Base-by-base conservation (phyloP, 73 alveolate species). In the Tetrahymena borealis region DNA sequence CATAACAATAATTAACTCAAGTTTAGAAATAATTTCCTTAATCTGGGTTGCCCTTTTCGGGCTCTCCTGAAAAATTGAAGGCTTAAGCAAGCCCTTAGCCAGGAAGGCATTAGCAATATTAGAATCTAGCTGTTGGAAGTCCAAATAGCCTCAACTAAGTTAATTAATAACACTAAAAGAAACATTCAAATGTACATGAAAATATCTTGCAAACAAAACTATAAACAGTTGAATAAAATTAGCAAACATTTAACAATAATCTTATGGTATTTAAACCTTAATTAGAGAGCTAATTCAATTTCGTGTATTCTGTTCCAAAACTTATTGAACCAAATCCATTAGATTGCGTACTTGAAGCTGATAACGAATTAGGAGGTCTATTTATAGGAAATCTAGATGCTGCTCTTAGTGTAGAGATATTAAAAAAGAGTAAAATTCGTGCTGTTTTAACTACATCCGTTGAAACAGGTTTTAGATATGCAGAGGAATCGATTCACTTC, bases 371-470 rank as follows among this genome's bases (percentile, higher is more conserved):
- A 20, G 95, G 95, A 78, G 95, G 95, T 10, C 78, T 93, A 31
- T 93, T 79, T 85, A 39, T 93, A 28, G 95, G 95, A 24, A 93
- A 93, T 93, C 38, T 79, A 37, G 93, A 93, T 18, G 95, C 91
- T 8, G 96, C 97, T 2, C 41, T 32, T 20, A 78, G 94, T 42
- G 39, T 91, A 39, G 94, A 94, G 28, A 24, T 79, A 16, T 38
- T 95, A 38, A 42, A 94, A 60, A 40, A 94, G 91, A 35, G 77
- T 43, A 91, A 79, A 90, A 94, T 95, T 7, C 32, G 93, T 36
- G 92, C 94, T 15, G 95, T 95, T 12, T 40, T 95, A 39, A 95
- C 96, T 11, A 96, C 95, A 20, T 92, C 96, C 38, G 91, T 91
- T 35, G 91, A 79, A 39, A 78, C 96, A 3, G 95, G 91, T 11